phyloP scores from a whole-genome alignment of 192 early-diverging fungal species.

The Phlyctochytrium bullatum region DNA sequence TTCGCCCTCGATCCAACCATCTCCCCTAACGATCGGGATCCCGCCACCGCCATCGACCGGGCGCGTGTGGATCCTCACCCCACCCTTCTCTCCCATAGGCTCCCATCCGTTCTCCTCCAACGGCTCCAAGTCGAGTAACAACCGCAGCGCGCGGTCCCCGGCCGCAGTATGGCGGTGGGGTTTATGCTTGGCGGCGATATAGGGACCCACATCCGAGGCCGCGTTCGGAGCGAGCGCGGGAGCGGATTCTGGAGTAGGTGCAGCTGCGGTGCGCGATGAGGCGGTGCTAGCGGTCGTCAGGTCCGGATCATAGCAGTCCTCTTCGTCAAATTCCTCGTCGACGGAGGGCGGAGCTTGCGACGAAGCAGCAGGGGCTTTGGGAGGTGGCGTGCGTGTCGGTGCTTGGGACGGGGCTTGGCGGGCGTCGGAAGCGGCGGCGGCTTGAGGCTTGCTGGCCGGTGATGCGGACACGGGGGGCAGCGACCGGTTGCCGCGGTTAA shows the following conservation, averaged over 20 bases:
- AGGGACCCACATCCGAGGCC: background rate
- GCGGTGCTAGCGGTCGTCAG: background rate
- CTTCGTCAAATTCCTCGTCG: background rate
- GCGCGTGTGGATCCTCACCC: constrained; percentile 10
- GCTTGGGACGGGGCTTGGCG: background rate
- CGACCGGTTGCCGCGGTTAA: too few species aligned
- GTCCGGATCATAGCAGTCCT: background rate
- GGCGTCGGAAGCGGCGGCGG: too few species aligned
- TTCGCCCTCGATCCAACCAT: constrained; percentile 25
- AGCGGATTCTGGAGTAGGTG: background rate
- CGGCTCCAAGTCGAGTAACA: constrained; percentile 10
- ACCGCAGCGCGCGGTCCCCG: constrained; percentile 23
- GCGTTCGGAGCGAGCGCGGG: background rate
- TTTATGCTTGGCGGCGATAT: constrained; percentile 10
- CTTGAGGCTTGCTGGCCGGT: background rate
- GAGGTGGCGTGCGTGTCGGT: background rate
- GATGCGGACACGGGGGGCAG: background rate
- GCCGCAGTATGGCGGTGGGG: constrained; percentile 31
- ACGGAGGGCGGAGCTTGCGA: background rate
- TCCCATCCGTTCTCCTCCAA: constrained; percentile 13
- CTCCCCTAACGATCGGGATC: constrained; percentile 45
- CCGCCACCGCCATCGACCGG: constrained; percentile 10
- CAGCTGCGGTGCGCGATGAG: background rate
- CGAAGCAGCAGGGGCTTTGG: background rate
- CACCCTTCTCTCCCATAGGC: constrained; percentile 5